Evolutionary conservation across 805 yeast species (phyloP).

Genomic region (Kodamaea laetipori): DNA sequence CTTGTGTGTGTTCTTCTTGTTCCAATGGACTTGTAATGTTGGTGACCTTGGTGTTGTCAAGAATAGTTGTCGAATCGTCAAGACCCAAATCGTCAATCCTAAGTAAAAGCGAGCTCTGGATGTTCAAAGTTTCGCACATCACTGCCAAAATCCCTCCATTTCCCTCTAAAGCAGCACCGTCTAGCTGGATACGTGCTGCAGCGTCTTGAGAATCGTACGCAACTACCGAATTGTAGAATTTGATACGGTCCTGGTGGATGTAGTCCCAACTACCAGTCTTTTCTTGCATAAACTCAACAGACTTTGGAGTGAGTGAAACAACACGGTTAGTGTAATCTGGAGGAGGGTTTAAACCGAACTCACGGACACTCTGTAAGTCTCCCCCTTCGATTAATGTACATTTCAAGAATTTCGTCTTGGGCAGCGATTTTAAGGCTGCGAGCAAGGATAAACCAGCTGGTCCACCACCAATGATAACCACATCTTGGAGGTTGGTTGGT

Average conservation of each 20-base stretch:
- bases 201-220: conserved; percentile 81
- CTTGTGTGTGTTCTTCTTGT: conserved; percentile 7
- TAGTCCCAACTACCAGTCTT: conserved; percentile 76
- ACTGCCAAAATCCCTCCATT: conserved; percentile 51
- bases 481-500: conserved; percentile 46
- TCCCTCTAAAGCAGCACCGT: conserved; percentile 48
- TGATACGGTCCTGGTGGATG: conserved; percentile 68
- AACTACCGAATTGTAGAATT: conserved; percentile 75
- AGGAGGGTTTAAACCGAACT: conserved; percentile 48
- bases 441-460: conserved; percentile 93
- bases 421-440: conserved; percentile 74
- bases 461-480: conserved; percentile 93
- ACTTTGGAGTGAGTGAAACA: conserved; percentile 81
- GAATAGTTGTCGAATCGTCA: conserved; percentile 37
- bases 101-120: conserved; percentile 71
- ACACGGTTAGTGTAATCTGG: conserved; percentile 73
- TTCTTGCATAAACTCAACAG: conserved; percentile 60
- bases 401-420: conserved; percentile 56
- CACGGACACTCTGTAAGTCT: conserved; percentile 52
- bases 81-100: conserved; percentile 39
- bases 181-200: conserved; percentile 71
- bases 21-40: conserved; percentile 39
- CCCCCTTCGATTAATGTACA: conserved; percentile 77
- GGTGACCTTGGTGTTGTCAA: conserved; percentile 69
- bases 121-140: conserved; percentile 86